These are phyloP conservation scores for Mycena alexandri DNA, from an alignment of 768 basidiomycete species.

Conservation along the genomic window DNA sequence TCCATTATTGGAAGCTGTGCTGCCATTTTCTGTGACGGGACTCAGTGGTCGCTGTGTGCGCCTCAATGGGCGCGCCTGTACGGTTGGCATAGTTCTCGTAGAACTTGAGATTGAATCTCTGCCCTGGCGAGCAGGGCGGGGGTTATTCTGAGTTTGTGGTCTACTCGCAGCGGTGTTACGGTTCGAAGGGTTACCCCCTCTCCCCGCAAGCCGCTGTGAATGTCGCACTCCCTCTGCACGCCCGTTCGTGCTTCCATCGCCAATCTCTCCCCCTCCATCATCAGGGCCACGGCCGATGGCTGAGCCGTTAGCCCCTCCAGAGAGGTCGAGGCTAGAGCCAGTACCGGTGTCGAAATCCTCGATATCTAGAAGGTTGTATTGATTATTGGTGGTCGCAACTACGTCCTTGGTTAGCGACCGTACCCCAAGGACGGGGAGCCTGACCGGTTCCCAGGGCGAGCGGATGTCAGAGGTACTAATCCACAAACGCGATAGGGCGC, in stretches of 20 bases:
- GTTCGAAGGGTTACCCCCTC: too few species aligned
- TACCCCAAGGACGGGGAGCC: slow-evolving; percentile 9
- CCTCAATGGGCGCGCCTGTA: too few species aligned
- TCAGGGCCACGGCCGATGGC: slow-evolving; percentile 18
- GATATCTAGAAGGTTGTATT: background rate
- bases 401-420: slow-evolving; percentile 1
- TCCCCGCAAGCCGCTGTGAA: background rate
- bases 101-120: too few species aligned
- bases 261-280: slow-evolving; percentile 24
- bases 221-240: background rate
- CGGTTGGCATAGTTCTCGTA: too few species aligned
- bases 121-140: too few species aligned
- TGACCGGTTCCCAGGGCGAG: background rate
- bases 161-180: too few species aligned
- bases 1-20: too few species aligned
- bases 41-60: too few species aligned
- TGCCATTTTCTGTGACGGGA: too few species aligned
- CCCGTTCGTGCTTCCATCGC: background rate
- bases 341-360: background rate
- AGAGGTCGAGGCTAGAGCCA: slow-evolving; percentile 23
- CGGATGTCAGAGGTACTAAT: too few species aligned
- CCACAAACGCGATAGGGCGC: too few species aligned
- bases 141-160: too few species aligned
- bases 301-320: slow-evolving; percentile 18
- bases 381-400: slow-evolving; percentile 6